Percentiles rank a stretch among this genome's conserved stretches.
Conservation (phyloP, 169 alveolate genomes). For the Plasmodium gaboni region DNA sequence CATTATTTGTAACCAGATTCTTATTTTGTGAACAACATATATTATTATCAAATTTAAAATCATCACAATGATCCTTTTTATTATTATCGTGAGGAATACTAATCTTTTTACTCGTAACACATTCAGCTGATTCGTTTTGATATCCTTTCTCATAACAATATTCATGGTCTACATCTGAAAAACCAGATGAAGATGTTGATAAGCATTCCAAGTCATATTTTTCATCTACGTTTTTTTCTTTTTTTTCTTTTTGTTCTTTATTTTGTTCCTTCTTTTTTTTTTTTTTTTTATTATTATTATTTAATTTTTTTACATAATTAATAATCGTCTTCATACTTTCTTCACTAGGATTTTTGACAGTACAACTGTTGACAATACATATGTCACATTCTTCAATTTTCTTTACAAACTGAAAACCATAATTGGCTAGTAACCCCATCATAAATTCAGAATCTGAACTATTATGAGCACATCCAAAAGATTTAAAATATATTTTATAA, state of each 20-base stretch:
- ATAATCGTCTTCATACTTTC: constrained; percentile 91
- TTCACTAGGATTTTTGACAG: constrained; percentile 99
- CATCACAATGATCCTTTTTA: neutral
- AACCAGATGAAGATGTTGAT: constrained; percentile 59
- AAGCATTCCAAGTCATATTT: constrained; percentile 33
- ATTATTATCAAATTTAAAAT: neutral
- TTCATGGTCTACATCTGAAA: constrained; percentile 19
- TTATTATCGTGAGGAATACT: neutral
- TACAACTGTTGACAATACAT: constrained; percentile 96
- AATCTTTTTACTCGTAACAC: neutral
- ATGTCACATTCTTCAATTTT: constrained; percentile 93
- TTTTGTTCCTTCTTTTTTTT: neutral
- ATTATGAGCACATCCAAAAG: constrained; percentile 99
- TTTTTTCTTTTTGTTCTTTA: too few species aligned
- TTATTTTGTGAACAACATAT: neutral
- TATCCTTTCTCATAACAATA: neutral
- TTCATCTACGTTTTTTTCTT: neutral
- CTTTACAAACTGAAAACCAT: constrained; percentile 95
- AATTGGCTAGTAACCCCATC: constrained; percentile 92
- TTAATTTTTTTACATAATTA: constrained; percentile 75
- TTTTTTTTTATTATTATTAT: constrained; percentile 23
- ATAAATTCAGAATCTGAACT: constrained; percentile 97
- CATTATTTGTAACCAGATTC: neutral
- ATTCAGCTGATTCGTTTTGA: too few species aligned
- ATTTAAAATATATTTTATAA: constrained; percentile 92